Conservation (phyloP, 768 basidiomycete genomes). For the Tulasnella sp. region DNA sequence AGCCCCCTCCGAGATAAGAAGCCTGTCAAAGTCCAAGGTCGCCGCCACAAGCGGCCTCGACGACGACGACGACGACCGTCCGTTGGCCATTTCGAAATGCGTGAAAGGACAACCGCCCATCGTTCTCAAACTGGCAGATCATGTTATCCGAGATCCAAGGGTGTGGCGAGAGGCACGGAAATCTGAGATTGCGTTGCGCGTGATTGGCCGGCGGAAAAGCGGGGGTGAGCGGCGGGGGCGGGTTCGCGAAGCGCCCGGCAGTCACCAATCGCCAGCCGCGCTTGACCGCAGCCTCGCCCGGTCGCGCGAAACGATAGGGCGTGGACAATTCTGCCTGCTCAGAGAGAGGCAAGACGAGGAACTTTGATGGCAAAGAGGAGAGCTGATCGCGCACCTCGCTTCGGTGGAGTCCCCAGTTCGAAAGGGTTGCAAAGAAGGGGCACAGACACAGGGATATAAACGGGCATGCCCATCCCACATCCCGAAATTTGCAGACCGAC, state of each 20-base stretch:
- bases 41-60: not conserved
- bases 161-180: not conserved
- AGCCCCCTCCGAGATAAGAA: not conserved
- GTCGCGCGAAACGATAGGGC: not conserved
- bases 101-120: too few relatives aligned
- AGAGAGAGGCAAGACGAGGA: not conserved
- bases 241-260: not conserved
- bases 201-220: constrained; percentile 13
- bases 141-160: not conserved
- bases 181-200: not conserved
- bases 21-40: not conserved
- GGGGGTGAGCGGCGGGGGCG: not conserved
- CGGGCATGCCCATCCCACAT: not conserved
- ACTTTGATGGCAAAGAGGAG: not conserved
- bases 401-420: not conserved
- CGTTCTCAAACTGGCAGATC: too few relatives aligned
- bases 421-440: not conserved
- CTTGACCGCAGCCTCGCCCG: not conserved
- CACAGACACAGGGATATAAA: not conserved
- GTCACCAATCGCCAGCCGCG: not conserved
- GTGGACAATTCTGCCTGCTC: not conserved
- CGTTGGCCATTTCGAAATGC: not conserved
- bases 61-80: not conserved
- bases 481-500: not conserved
- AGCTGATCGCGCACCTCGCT: not conserved